These are phyloP conservation scores for Penicillium salamii DNA, from an alignment of 495 filamentous ascomycete species.

Conservation along the genomic window DNA sequence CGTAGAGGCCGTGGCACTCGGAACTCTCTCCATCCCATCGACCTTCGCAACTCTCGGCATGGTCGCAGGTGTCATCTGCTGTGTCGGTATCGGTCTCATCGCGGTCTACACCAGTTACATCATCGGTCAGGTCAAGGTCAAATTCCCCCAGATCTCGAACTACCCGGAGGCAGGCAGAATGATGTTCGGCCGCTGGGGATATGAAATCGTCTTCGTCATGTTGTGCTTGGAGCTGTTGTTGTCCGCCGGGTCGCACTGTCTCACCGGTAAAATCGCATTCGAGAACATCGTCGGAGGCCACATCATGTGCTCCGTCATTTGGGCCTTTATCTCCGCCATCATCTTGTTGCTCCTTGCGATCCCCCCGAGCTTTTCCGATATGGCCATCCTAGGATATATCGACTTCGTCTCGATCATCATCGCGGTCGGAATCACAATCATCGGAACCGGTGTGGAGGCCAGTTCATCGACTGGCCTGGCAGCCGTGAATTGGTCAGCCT, in stretches of 20 bases:
- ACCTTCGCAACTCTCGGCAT: conserved; percentile 61
- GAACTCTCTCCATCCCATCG: conserved; percentile 56
- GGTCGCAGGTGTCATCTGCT: conserved; percentile 52
- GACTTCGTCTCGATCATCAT: conserved; percentile 61
- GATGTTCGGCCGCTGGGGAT: conserved; percentile 49
- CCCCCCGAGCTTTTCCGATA: conserved; percentile 51
- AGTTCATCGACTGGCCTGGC: conserved; percentile 29
- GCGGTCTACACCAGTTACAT: conserved; percentile 73
- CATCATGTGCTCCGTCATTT: conserved; percentile 58
- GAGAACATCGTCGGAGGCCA: conserved; percentile 56
- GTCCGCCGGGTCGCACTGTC: conserved; percentile 66
- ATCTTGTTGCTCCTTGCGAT: conserved; percentile 59
- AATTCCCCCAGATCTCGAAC: conserved; percentile 60
- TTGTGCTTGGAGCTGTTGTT: conserved; percentile 63
- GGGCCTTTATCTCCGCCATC: conserved; percentile 58
- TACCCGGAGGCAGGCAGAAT: conserved; percentile 65
- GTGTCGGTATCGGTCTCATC: conserved; percentile 56
- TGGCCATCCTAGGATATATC: conserved; percentile 62
- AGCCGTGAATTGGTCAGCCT: conserved; percentile 36
- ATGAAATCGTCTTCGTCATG: conserved; percentile 59
- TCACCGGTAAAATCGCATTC: conserved; percentile 69
- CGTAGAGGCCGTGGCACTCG: conserved; percentile 63
- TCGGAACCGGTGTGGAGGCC: conserved; percentile 54
- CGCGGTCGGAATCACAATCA: conserved; percentile 68
- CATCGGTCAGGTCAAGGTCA: conserved; percentile 67